Base-by-base conservation (phyloP, 2,329 filamentous ascomycete species). In the Fusarium pseudograminearum region DNA sequence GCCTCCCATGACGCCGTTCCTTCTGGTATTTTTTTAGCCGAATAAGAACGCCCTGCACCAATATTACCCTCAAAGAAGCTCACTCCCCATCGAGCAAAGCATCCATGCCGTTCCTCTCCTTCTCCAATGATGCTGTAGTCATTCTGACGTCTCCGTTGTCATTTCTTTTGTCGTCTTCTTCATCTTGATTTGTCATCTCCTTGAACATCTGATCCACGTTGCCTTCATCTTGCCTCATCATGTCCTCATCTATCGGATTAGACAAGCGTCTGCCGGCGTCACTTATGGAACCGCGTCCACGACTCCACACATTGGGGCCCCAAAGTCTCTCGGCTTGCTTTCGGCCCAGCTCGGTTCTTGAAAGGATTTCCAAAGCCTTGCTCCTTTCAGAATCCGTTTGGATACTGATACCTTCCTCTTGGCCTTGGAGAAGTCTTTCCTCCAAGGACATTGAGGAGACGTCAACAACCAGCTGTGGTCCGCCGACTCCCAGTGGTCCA, bases 161-260 rank as follows among this genome's bases (percentile, higher is more conserved):
- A 45, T 79, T 79, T 67, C 78, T 78, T 71, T 82, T 83, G 12
- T 59, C 76, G 56, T 79, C 78, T 16, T 84, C 82, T 7, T 86
- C 84, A 18, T 85, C 83, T 59, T 84, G 81, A 61, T 87, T 86
- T 5, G 85, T 86, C 68, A 88, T 81, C 44, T 87, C 85, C 45
- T 83, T 80, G 73, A 87, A 87, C 84, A 88, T 87, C 68, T 83
- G 83, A 58, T 86, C 84, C 6, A 85, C 84, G 28, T 83, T 84
- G 44, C 80, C 81, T 20, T 84, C 84, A 36, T 83, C 82, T 7
- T 77, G 72, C 57, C 77, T 80, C 65, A 76, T 75, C 57, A 76
- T 66, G n/a, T 76, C 74, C 40, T 77, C 76, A 28, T 70, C 67
- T 52, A 77, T 71, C 9, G 72, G 70, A 12, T 59, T 65, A 0